These are phyloP conservation scores for Penicillium pancosmium DNA, from an alignment of 495 filamentous ascomycete genomes.

Conservation along the genomic window DNA sequence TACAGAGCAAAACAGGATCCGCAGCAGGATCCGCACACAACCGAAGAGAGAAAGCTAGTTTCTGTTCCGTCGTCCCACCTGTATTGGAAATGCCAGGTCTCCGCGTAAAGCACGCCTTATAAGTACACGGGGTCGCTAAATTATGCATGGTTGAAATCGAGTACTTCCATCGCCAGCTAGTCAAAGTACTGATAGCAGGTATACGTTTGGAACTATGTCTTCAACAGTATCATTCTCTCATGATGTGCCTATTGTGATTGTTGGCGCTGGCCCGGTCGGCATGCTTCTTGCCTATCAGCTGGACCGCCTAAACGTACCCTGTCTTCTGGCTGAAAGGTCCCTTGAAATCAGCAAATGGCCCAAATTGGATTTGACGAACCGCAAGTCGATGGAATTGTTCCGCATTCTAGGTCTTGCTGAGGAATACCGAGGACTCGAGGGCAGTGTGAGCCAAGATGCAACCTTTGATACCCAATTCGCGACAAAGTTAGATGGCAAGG, in stretches of 20 bases:
- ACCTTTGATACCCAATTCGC: conserved; percentile 9
- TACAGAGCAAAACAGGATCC: conserved; percentile 1
- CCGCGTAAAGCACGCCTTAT: not conserved
- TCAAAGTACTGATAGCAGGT: not conserved
- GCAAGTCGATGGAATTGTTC: conserved; percentile 37
- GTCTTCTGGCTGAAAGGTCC: conserved; percentile 22
- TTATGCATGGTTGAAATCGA: not conserved
- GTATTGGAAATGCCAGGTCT: not conserved
- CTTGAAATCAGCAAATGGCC: conserved; percentile 32
- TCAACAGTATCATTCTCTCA: conserved; percentile 4
- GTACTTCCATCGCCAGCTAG: not conserved
- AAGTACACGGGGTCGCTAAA: not conserved
- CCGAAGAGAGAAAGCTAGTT: not conserved
- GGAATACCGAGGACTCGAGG: conserved; percentile 14
- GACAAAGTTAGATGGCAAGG: not conserved
- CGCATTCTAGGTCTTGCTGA: conserved; percentile 32
- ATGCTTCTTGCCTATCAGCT: conserved; percentile 26
- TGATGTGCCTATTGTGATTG: conserved; percentile 16
- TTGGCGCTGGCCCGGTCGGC: conserved; percentile 26
- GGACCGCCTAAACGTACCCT: conserved; percentile 17
- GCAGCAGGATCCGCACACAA: not conserved
- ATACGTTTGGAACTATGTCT: not conserved
- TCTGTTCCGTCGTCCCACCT: not conserved
- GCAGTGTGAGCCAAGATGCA: not conserved
- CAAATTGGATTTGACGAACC: conserved; percentile 41